Base-by-base conservation (phyloP, 2,329 filamentous ascomycete species). In the Ceratocystis ficicola region DNA sequence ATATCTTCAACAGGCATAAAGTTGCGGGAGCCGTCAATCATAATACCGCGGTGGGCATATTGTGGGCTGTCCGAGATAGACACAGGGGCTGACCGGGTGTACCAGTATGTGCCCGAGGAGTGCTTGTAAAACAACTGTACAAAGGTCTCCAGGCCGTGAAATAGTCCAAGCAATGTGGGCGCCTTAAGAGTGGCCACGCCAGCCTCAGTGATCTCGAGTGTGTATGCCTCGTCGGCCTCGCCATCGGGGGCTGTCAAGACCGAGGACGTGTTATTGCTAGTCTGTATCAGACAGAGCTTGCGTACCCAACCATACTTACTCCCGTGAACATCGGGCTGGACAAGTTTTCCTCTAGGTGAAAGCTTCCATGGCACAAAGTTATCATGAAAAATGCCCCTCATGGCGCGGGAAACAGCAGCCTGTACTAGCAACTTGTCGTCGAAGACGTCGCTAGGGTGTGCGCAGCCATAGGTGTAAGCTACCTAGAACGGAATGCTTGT, bases 361-460 rank as follows among this genome's bases (percentile, higher is more conserved):
- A 94, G 82, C 76, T 86, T 90, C 89, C 89, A 94, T 0, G 90
- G 89, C 17, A 90, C 81, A 68, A 92, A 85, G 70, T 83, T 84
- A 67, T 86, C 77, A 30, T 81, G 75, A 74, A 91, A 88, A 66
- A 93, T 83, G 66, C 80, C 82, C 28, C 80, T 74, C 69, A 86
- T 77, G 8, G 86, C 80, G 60, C 87, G 81, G n/a, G 79, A 78
- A 22, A 86, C 76, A 36, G 77, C 84, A 30, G 76, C 79, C 70
- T 79, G 76, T 62, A 86, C 81, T 30, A 86, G 78, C 20, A 81
- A 76, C 70, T 77, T 76, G 75, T 80, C 82, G 70, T 71, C 76
- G 68, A 81, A 76, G 64, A 74, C 65, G 15, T 77, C 74, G 25
- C 72, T 67, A 32, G 72, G 66, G 10, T 79, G 76, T 62, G 73